Conservation (phyloP, 2,329 filamentous ascomycete species). For the Pseudopithomyces maydicus region DNA sequence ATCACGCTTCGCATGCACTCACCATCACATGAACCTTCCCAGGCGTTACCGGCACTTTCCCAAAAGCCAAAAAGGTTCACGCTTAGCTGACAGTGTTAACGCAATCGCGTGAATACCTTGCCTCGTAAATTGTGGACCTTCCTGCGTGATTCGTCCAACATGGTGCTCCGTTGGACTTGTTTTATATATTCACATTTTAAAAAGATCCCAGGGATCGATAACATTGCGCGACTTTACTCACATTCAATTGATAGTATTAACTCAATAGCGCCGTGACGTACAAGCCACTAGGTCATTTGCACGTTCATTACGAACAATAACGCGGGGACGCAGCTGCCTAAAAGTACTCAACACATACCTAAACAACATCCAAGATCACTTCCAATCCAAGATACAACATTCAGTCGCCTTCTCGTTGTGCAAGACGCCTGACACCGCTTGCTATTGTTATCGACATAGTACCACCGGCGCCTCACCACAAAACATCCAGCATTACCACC, state of each 20-base stretch:
- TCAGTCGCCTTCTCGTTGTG: too few species aligned
- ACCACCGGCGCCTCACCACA: too few species aligned
- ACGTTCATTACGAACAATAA: too few species aligned
- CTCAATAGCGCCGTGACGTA: background rate
- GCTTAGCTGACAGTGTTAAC: background rate
- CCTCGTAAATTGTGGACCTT: constrained; percentile 1
- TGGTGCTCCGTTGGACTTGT: constrained; percentile 6
- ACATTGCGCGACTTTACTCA: background rate
- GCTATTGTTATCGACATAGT: too few species aligned
- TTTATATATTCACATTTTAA: background rate
- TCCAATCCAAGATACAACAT: too few species aligned
- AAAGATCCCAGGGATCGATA: background rate
- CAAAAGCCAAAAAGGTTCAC: background rate
- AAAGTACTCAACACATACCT: too few species aligned
- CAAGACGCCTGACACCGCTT: too few species aligned
- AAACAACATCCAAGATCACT: too few species aligned
- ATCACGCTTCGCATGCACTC: too few species aligned
- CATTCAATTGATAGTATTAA: background rate
- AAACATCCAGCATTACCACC: too few species aligned
- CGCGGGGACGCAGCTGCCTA: too few species aligned
- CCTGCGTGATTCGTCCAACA: constrained; percentile 6
- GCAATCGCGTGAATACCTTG: background rate
- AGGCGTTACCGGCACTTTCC: background rate
- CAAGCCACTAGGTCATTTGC: background rate
- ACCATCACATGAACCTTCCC: background rate